phyloP scores from a whole-genome alignment of 1,284 basidiomycete genomes.

The Ganoderma lingzhi region DNA sequence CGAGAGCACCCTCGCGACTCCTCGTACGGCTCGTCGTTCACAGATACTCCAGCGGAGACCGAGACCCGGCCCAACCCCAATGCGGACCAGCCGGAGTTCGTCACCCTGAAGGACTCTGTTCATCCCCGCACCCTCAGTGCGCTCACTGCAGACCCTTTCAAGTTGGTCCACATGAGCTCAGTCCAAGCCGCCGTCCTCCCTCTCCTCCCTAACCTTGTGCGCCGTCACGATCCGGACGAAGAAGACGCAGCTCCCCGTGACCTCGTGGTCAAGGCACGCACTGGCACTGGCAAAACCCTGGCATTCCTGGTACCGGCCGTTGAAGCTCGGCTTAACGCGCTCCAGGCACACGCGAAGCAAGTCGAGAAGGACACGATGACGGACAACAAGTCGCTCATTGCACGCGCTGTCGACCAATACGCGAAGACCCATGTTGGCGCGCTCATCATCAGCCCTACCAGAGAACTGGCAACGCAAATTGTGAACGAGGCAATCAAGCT shows the following conservation, averaged over 20 bases:
- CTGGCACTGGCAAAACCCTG: slow-evolving; percentile 93
- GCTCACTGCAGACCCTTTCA: slow-evolving; percentile 75
- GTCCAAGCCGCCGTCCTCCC: slow-evolving; percentile 88
- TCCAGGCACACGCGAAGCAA: slow-evolving; percentile 51
- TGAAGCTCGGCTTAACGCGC: slow-evolving; percentile 70
- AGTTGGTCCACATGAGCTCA: slow-evolving; percentile 79
- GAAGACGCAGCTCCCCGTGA: slow-evolving; percentile 55
- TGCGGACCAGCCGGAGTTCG: slow-evolving; percentile 45
- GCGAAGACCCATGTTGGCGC: slow-evolving; percentile 68
- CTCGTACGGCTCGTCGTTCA: background rate
- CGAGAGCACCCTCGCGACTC: background rate
- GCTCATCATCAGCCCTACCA: slow-evolving; percentile 92
- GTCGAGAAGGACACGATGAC: slow-evolving; percentile 49
- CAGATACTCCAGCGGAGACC: background rate
- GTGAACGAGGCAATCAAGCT: slow-evolving; percentile 85
- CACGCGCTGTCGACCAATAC: slow-evolving; percentile 46
- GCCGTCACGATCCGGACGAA: slow-evolving; percentile 51
- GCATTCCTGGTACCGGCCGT: slow-evolving; percentile 92
- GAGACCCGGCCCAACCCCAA: slow-evolving; percentile 7
- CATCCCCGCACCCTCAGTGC: slow-evolving; percentile 64
- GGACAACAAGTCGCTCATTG: slow-evolving; percentile 35
- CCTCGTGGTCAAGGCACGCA: slow-evolving; percentile 87
- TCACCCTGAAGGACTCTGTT: slow-evolving; percentile 51
- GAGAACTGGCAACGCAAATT: slow-evolving; percentile 95
- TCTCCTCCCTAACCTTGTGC: slow-evolving; percentile 65